Conservation (phyloP, 176 grass and related monocot genomes). For the Cocos nucifera region DNA sequence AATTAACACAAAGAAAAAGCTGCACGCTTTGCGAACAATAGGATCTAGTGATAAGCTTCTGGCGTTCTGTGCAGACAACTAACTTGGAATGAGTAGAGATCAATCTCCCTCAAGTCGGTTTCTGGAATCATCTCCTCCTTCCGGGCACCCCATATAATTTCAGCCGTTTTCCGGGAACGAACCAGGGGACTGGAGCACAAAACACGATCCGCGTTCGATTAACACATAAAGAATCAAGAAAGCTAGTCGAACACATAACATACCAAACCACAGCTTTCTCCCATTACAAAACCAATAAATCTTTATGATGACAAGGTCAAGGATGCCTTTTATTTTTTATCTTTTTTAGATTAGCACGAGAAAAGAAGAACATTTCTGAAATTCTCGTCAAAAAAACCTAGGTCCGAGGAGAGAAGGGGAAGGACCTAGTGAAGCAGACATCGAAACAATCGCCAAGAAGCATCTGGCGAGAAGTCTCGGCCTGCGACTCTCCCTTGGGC, state of each 20-base stretch:
- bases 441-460: slow-evolving; percentile 74
- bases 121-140: slow-evolving; percentile 58
- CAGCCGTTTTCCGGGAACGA: slow-evolving; percentile 68
- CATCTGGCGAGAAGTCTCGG: slow-evolving; percentile 82
- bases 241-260: too few relatives aligned
- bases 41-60: too few relatives aligned
- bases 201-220: too few relatives aligned
- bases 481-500: slow-evolving; percentile 75
- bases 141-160: slow-evolving; percentile 68
- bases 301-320: too few relatives aligned
- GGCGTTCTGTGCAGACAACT: neutral
- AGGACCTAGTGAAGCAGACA: slow-evolving; percentile 77
- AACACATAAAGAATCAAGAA: too few relatives aligned
- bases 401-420: neutral
- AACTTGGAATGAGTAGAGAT: slow-evolving; percentile 92
- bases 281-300: too few relatives aligned
- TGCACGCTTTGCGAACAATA: too few relatives aligned
- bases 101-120: slow-evolving; percentile 72
- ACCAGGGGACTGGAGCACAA: slow-evolving; percentile 39
- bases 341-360: too few relatives aligned
- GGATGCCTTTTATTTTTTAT: too few relatives aligned
- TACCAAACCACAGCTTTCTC: too few relatives aligned
- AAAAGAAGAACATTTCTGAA: too few relatives aligned
- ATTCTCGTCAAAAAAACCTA: too few relatives aligned
- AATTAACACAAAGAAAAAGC: neutral